A percentile compares a stretch with the other conserved stretches of the same genome.
phyloP scores from a whole-genome alignment of 176 grass and related monocot genomes.

The Musa acuminata region DNA sequence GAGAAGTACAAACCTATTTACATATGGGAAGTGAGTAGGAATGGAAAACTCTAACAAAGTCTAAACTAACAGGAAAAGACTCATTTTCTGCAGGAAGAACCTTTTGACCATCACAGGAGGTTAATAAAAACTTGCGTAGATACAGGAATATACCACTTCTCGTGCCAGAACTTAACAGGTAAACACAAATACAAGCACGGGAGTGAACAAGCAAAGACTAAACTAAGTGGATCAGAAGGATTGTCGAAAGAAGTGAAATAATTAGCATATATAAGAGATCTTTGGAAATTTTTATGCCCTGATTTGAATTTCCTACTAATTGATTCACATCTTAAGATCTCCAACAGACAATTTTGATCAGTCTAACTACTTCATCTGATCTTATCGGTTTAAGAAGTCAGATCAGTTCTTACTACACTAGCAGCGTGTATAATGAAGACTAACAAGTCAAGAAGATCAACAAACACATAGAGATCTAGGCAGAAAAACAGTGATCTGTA shows the following conservation, averaged over 20 bases:
- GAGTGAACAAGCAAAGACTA: neutral
- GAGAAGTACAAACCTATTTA: neutral
- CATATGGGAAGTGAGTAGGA: neutral
- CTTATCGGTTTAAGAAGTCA: neutral
- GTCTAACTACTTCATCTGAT: neutral
- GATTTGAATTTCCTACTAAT: neutral
- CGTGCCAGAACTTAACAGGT: neutral
- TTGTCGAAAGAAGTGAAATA: neutral
- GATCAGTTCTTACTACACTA: neutral
- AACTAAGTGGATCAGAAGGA: constrained; percentile 2
- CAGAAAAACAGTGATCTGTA: neutral
- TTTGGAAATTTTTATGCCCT: neutral
- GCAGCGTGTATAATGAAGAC: neutral
- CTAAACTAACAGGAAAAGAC: no score
- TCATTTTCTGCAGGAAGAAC: no score
- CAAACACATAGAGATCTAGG: neutral
- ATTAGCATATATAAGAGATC: neutral
- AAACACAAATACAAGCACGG: neutral
- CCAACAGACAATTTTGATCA: neutral
- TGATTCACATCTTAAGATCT: neutral
- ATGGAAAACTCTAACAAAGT: neutral
- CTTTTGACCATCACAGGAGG: neutral
- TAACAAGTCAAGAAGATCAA: neutral
- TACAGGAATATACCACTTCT: neutral
- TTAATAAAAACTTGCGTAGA: neutral